Percentiles rank a stretch among this genome's conserved stretches.
phyloP scores from a whole-genome alignment of 805 yeast genomes.

The Candida palmyrensis region DNA sequence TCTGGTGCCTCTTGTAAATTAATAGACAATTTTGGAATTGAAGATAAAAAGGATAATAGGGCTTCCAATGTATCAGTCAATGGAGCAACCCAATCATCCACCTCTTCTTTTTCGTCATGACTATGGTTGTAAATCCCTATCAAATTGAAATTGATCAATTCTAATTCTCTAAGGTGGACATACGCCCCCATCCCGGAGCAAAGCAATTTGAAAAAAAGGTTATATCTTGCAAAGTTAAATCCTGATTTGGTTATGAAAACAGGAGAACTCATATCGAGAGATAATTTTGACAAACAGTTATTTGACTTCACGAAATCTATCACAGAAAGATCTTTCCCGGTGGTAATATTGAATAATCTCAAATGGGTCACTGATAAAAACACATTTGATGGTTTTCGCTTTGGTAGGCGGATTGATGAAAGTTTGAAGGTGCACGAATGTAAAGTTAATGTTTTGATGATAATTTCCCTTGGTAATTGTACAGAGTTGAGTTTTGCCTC shows the following conservation, averaged over 20 bases:
- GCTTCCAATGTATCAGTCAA: conserved; percentile 17
- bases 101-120: conserved; percentile 12
- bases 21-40: conserved; percentile 14
- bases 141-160: conserved; percentile 29
- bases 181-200: conserved; percentile 33
- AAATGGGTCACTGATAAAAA: conserved; percentile 37
- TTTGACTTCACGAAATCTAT: conserved; percentile 41
- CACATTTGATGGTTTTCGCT: conserved; percentile 19
- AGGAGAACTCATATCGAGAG: conserved; percentile 45
- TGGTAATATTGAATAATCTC: conserved; percentile 31
- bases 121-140: conserved; percentile 12
- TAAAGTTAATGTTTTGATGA: conserved; percentile 12
- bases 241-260: conserved; percentile 29
- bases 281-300: conserved; percentile 28
- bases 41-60: conserved; percentile 11
- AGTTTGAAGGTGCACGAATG: conserved; percentile 17
- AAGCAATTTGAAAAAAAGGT: conserved; percentile 23
- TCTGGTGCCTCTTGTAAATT: conserved; percentile 18
- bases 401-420: conserved; percentile 10
- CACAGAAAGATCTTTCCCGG: conserved; percentile 44
- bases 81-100: conserved; percentile 16
- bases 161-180: conserved; percentile 18
- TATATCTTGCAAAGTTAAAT: conserved; percentile 29
- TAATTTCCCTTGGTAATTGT: conserved; percentile 19
- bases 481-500: conserved; percentile 19